phyloP scores from a whole-genome alignment of 768 basidiomycete species.

The Psilocybe sp. region DNA sequence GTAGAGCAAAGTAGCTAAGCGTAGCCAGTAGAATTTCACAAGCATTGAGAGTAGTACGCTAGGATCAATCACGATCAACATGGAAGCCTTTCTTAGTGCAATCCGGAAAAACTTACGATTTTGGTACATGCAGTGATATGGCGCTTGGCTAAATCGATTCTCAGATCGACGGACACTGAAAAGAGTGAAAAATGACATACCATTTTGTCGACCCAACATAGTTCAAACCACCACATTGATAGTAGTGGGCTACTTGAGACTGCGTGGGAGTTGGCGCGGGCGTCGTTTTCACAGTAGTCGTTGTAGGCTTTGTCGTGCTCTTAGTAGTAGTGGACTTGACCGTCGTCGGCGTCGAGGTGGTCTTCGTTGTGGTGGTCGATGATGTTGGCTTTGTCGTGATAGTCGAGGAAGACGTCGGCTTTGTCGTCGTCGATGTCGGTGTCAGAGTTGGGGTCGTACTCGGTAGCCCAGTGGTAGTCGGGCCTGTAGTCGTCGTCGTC shows the following conservation, averaged over 20 bases:
- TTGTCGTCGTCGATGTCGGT: no score
- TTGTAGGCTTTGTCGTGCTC: conserved; percentile 1
- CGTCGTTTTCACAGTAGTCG: background rate
- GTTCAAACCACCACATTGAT: conserved; percentile 9
- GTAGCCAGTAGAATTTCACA: background rate
- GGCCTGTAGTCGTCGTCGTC: background rate
- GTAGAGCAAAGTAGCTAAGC: no score
- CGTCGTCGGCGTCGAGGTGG: background rate
- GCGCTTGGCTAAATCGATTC: background rate
- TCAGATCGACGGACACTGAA: no score
- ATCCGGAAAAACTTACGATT: conserved; percentile 6
- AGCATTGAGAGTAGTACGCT: conserved; percentile 12
- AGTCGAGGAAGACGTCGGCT: no score
- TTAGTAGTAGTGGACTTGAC: background rate
- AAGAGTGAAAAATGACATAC: background rate
- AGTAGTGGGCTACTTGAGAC: conserved; percentile 9
- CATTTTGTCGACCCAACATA: conserved; percentile 7
- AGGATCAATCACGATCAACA: background rate
- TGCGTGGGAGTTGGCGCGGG: background rate
- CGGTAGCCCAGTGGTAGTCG: background rate
- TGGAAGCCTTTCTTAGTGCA: no score
- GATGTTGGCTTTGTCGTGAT: background rate
- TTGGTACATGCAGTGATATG: conserved; percentile 7
- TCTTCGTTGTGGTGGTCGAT: background rate
- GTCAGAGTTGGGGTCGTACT: background rate